Evolutionary conservation across 371 early-diverging fungal species (phyloP).

Genomic region (Zychaea mexicana): DNA sequence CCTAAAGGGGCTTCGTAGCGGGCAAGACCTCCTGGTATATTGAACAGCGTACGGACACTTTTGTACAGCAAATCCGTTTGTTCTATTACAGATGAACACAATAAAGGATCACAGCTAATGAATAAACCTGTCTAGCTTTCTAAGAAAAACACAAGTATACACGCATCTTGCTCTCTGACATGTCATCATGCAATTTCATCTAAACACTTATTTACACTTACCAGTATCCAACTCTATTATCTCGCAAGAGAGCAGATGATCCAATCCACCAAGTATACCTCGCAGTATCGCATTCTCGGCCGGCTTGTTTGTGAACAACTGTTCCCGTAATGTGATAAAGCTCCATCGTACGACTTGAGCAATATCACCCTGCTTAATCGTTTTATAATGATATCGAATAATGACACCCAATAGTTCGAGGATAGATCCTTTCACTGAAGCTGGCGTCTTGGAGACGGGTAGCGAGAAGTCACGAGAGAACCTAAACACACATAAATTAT

Average conservation of each 20-base stretch:
- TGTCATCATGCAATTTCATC: too few species aligned
- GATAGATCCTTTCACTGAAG: slow-evolving; percentile 48
- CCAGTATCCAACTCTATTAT: slow-evolving; percentile 4
- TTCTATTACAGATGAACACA: too few species aligned
- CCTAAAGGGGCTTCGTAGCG: slow-evolving; percentile 51
- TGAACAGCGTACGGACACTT: slow-evolving; percentile 33
- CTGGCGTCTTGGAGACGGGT: slow-evolving; percentile 9
- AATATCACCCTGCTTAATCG: slow-evolving; percentile 18
- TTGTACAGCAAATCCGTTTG: slow-evolving; percentile 38
- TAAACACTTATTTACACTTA: not conserved
- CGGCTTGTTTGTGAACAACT: slow-evolving; percentile 28
- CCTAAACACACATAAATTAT: too few species aligned
- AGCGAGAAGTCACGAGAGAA: slow-evolving; percentile 20
- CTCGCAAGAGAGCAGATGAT: slow-evolving; percentile 34
- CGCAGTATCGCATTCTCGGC: slow-evolving; percentile 34
- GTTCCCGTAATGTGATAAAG: slow-evolving; percentile 32
- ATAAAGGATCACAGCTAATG: too few species aligned
- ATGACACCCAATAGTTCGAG: slow-evolving; percentile 50
- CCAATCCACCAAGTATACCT: slow-evolving; percentile 46
- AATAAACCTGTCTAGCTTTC: too few species aligned
- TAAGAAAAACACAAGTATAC: too few species aligned
- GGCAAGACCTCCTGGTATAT: slow-evolving; percentile 47
- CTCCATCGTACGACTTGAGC: slow-evolving; percentile 41
- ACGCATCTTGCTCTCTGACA: too few species aligned
- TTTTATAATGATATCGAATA: slow-evolving; percentile 34